Base-by-base conservation (phyloP, 805 yeast species). In the Yarrowia sp. region DNA sequence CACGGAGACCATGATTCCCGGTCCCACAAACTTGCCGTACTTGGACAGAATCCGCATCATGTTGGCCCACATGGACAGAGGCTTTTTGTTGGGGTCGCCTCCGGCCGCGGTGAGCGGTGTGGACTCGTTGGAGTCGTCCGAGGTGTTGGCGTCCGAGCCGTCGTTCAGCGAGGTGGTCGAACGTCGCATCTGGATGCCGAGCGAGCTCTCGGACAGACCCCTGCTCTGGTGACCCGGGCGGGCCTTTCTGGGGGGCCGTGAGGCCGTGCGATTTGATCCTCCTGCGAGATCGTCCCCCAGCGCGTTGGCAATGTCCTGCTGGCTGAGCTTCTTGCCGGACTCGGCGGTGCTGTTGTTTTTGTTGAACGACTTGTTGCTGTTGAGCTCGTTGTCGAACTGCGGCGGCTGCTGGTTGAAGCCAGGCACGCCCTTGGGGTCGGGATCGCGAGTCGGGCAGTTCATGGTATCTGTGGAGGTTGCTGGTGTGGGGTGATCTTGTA, bases 1-100 rank as follows among this genome's bases (percentile, higher is more conserved):
- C 61, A 92, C 96, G 29, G 91, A 81, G 22, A 91, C 90, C 83
- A 90, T 81, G 39, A 91, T 78, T 0, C 97, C 97, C 0, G 97
- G 97, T 0, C 97, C 97, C 18, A 90, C 77, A 71, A 91, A 91
- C 55, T 80, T 78, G 58, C 81, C 71, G 67, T 87, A 84, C 73
- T 87, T 88, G 63, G 73, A 70, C 24, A 83, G 56, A 3, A 73
- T 71, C 59, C 61, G 46, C 35, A 39, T 55, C 35, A 29, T 9
- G 35, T 55, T 39, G 25, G 18, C 61, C 46, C 44, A 38, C 46
- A 18, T 24, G 36, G 47, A 31, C 36, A 44, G 22, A 55, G 55
- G 42, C 36, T 32, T 25, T 31, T 22, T 31, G 56, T 27, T 21
- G n/a, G 47, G 49, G 31, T 31, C 53, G 33, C 53, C 33, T 25